These are phyloP conservation scores for Boletus sensibilis DNA, from an alignment of 768 basidiomycete genomes.

Conservation along the genomic window DNA sequence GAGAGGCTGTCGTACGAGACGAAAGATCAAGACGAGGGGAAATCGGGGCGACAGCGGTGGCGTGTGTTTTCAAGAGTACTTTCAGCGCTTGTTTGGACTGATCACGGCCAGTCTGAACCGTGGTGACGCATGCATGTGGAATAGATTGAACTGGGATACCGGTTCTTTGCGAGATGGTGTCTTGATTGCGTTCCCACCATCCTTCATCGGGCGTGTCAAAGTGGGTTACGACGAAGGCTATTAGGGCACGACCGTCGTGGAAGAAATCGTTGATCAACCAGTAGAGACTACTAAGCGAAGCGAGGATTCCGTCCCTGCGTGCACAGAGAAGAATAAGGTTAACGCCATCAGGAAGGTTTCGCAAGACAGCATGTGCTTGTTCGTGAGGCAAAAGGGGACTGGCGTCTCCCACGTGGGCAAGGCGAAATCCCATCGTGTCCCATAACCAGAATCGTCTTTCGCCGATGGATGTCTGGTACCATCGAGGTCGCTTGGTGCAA, in stretches of 20 bases:
- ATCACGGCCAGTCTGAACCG: neutral
- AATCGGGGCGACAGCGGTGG: too few species aligned
- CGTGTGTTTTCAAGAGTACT: too few species aligned
- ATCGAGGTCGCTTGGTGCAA: slow-evolving; percentile 29
- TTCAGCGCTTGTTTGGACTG: too few species aligned
- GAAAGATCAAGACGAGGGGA: too few species aligned
- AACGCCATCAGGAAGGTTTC: slow-evolving; percentile 29
- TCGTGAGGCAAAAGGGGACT: slow-evolving; percentile 11
- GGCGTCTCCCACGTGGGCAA: neutral
- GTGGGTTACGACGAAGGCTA: slow-evolving; percentile 36
- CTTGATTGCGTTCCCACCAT: slow-evolving; percentile 36
- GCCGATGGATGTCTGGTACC: neutral
- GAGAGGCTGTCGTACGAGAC: too few species aligned
- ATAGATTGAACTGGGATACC: neutral
- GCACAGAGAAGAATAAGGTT: slow-evolving; percentile 37
- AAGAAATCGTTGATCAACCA: slow-evolving; percentile 34
- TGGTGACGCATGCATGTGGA: neutral
- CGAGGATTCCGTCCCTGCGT: slow-evolving; percentile 29
- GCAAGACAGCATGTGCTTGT: slow-evolving; percentile 28
- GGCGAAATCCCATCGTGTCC: slow-evolving; percentile 28
- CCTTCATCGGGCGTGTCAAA: slow-evolving; percentile 25
- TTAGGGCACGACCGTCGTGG: slow-evolving; percentile 33
- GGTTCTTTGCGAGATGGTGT: slow-evolving; percentile 4
- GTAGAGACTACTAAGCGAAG: slow-evolving; percentile 31
- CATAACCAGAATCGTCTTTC: slow-evolving; percentile 16